Conservation (phyloP, 2,329 filamentous ascomycete genomes). For the Arthrobotrys sphaeroides region DNA sequence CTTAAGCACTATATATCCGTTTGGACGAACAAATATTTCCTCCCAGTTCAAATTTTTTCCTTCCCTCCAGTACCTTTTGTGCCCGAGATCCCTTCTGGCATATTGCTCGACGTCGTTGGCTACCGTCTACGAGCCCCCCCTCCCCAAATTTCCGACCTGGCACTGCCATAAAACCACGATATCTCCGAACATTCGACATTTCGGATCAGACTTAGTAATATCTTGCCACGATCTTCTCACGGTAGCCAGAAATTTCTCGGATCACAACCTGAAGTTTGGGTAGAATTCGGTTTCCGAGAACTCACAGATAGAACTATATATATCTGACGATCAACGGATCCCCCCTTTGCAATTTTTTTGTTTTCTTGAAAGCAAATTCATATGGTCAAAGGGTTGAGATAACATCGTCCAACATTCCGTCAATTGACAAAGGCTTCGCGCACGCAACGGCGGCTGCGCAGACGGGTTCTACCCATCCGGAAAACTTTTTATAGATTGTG, state of each 20-base stretch:
- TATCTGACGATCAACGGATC: slow-evolving; percentile 21
- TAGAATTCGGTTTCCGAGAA: slow-evolving; percentile 1
- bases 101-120: slow-evolving; percentile 43
- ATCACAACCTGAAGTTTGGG: not conserved
- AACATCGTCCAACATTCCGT: slow-evolving; percentile 35
- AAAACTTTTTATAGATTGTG: slow-evolving; percentile 51
- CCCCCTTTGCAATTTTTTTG: not conserved
- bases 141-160: slow-evolving; percentile 42
- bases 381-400: slow-evolving; percentile 50
- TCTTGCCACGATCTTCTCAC: slow-evolving; percentile 25
- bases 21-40: slow-evolving; percentile 39
- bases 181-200: slow-evolving; percentile 40
- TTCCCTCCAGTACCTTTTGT: slow-evolving; percentile 39
- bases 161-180: slow-evolving; percentile 35
- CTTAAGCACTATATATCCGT: slow-evolving; percentile 54
- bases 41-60: slow-evolving; percentile 39
- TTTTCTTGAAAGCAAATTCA: slow-evolving; percentile 29
- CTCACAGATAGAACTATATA: slow-evolving; percentile 17
- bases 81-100: slow-evolving; percentile 46
- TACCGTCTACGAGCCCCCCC: slow-evolving; percentile 46
- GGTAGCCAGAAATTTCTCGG: slow-evolving; percentile 53
- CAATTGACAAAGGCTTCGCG: slow-evolving; percentile 28
- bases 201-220: slow-evolving; percentile 26
- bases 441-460: slow-evolving; percentile 52
- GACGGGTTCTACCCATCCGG: slow-evolving; percentile 37